phyloP scores from a whole-genome alignment of 306 rosid genomes.

The Quercus gilva region DNA sequence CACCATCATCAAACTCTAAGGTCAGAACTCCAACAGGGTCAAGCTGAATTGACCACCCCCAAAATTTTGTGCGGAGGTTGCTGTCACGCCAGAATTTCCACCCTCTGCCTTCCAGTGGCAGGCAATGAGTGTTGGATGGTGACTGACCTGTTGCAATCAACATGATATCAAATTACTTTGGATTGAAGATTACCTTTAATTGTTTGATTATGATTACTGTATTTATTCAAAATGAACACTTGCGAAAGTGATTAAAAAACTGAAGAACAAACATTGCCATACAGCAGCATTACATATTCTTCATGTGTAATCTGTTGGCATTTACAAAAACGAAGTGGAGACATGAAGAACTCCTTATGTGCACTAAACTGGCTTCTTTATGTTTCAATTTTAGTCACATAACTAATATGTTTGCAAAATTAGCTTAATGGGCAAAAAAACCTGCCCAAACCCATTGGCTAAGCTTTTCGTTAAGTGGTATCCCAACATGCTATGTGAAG shows the following conservation, averaged over 20 bases:
- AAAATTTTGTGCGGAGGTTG: background rate
- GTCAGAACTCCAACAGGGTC: background rate
- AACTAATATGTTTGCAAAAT: too few relatives aligned
- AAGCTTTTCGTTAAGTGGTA: too few relatives aligned
- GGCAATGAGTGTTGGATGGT: background rate
- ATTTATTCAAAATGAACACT: background rate
- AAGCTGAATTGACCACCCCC: background rate
- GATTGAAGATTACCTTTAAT: background rate
- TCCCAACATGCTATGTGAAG: too few relatives aligned
- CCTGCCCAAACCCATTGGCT: too few relatives aligned
- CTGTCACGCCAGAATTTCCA: background rate
- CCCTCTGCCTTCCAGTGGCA: background rate
- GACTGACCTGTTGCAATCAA: constrained; percentile 24
- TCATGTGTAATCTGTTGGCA: background rate
- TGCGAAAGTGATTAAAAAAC: background rate
- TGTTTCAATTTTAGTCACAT: too few relatives aligned
- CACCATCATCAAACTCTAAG: background rate
- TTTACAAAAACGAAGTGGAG: background rate
- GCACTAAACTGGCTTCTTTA: background rate
- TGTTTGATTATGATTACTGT: background rate
- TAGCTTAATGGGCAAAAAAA: too few relatives aligned
- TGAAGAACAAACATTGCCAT: background rate
- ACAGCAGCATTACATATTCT: background rate
- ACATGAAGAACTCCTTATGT: background rate
- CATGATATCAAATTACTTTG: background rate